Evolutionary conservation across 345 rosid species (phyloP).

Genomic region (Gossypium turneri): DNA sequence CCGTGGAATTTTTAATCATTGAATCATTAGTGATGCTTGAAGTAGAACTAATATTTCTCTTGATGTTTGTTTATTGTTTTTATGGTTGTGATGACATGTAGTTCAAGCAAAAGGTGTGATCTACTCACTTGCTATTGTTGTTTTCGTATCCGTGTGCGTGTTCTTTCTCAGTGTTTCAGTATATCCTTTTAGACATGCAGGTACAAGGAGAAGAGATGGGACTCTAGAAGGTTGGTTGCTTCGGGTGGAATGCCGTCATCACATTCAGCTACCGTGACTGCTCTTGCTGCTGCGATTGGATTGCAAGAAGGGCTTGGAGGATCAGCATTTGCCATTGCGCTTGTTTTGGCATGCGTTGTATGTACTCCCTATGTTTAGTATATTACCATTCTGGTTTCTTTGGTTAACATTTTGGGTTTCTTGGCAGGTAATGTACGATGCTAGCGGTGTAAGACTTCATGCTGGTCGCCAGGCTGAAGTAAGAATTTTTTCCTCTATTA

Average conservation of each 20-base stretch:
- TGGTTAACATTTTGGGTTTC: background rate
- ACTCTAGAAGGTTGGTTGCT: conserved; percentile 47
- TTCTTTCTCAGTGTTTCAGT: conserved; percentile 13
- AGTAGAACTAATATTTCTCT: background rate
- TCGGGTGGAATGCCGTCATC: conserved; percentile 81
- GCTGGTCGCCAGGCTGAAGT: conserved; percentile 75
- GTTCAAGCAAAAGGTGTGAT: background rate
- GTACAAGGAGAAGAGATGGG: conserved; percentile 70
- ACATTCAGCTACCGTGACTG: conserved; percentile 58
- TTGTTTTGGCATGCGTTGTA: conserved; percentile 65
- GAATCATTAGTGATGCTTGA: background rate
- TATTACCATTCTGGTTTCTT: background rate
- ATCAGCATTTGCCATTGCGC: conserved; percentile 47
- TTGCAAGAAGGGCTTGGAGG: conserved; percentile 49
- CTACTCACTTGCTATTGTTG: background rate
- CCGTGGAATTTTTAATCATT: too few species aligned
- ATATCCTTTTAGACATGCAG: conserved; percentile 28
- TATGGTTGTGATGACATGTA: background rate
- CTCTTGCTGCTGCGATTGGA: conserved; percentile 51
- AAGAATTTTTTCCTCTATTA: conserved; percentile 31
- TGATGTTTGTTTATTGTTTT: background rate
- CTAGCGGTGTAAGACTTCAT: conserved; percentile 63
- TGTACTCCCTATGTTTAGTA: conserved; percentile 25
- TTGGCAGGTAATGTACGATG: conserved; percentile 72
- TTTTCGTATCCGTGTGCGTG: background rate